Percentiles rank a stretch among this genome's conserved stretches.
phyloP scores from a whole-genome alignment of 2,329 filamentous ascomycete genomes.

The Epicoccum nigrum region DNA sequence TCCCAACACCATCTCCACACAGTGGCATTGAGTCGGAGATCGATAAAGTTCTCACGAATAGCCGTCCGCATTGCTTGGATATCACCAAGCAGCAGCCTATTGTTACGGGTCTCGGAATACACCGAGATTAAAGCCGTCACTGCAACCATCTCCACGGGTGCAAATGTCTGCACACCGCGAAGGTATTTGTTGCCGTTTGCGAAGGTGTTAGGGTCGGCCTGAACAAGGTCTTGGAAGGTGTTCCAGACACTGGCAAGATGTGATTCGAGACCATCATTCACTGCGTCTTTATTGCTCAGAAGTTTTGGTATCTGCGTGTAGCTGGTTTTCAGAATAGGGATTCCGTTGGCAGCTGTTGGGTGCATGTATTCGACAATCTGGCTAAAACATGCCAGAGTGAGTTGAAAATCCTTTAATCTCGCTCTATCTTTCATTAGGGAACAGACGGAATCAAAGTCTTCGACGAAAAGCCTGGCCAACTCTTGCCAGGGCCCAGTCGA shows the following conservation, averaged over 20 bases:
- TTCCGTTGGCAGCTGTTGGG: conserved; percentile 29
- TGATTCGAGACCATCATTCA: conserved; percentile 39
- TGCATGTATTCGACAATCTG: conserved; percentile 47
- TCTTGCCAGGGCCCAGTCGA: conserved; percentile 55
- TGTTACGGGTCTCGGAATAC: conserved; percentile 36
- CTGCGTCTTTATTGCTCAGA: conserved; percentile 31
- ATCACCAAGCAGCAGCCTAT: conserved; percentile 37
- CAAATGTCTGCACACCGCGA: conserved; percentile 39
- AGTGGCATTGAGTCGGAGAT: conserved; percentile 34
- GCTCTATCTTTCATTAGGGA: conserved; percentile 35
- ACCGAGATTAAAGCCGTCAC: conserved; percentile 43
- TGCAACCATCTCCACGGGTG: conserved; percentile 47
- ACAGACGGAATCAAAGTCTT: conserved; percentile 50
- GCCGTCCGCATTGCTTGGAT: conserved; percentile 33
- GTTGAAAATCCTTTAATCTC: conserved; percentile 43
- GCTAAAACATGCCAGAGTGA: conserved; percentile 44
- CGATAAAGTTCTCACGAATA: conserved; percentile 36
- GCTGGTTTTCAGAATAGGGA: conserved; percentile 34
- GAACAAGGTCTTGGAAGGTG: conserved; percentile 36
- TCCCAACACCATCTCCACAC: conserved; percentile 43
- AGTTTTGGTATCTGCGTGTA: conserved; percentile 30
- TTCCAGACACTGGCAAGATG: conserved; percentile 44
- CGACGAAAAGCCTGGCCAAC: conserved; percentile 51
- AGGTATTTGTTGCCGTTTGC: conserved; percentile 35
- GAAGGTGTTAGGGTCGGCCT: conserved; percentile 36